These are phyloP conservation scores for Vachellia collinsii DNA, from an alignment of 306 rosid genomes.

Conservation along the genomic window DNA sequence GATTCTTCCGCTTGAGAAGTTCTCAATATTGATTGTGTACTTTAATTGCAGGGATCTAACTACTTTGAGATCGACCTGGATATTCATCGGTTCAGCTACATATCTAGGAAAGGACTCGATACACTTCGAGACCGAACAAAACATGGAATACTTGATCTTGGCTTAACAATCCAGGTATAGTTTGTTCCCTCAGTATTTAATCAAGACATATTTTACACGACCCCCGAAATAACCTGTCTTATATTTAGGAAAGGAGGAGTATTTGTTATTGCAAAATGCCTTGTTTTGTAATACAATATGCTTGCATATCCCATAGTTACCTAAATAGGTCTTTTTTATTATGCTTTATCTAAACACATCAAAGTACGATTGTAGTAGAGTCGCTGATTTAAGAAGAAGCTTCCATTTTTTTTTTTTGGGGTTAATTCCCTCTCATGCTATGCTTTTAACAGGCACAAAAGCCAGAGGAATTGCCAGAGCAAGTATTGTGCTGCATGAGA, in stretches of 20 bases:
- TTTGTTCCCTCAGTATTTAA: not conserved
- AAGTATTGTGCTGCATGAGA: conserved; percentile 76
- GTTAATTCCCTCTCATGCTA: not conserved
- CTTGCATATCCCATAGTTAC: not conserved
- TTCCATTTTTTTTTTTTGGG: not conserved
- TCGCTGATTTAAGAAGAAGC: not conserved
- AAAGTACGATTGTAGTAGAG: not conserved
- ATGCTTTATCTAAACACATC: not conserved
- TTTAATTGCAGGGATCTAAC: conserved; percentile 57
- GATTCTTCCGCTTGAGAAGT: not conserved
- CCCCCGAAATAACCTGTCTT: no score
- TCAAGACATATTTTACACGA: not conserved
- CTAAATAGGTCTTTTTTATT: not conserved
- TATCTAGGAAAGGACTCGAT: conserved; percentile 81
- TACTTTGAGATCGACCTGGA: conserved; percentile 86
- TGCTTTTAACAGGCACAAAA: conserved; percentile 75
- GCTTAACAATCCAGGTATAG: conserved; percentile 77
- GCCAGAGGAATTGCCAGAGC: conserved; percentile 84
- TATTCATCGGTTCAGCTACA: conserved; percentile 80
- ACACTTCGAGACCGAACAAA: conserved; percentile 65
- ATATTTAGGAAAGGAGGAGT: no score
- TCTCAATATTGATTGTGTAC: not conserved
- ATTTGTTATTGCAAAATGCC: not conserved
- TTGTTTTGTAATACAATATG: not conserved
- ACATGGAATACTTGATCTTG: conserved; percentile 60